These are phyloP conservation scores for Phytophthora fragariae DNA, from an alignment of 352 stramenopile genomes.

Conservation along the genomic window DNA sequence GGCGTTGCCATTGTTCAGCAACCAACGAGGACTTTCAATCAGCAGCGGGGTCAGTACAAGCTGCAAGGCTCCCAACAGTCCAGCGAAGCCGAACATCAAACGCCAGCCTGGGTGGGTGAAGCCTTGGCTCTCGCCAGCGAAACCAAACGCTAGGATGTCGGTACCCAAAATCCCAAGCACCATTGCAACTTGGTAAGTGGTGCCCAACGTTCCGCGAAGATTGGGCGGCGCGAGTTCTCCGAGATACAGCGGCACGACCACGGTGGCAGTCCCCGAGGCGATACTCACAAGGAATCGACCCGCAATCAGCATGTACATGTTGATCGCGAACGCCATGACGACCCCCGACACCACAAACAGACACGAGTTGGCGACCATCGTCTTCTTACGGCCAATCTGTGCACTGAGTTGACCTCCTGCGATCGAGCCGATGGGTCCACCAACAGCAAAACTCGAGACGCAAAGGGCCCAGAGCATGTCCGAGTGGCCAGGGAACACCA, in stretches of 20 bases:
- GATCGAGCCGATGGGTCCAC: slow-evolving; percentile 67
- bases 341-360: slow-evolving; percentile 61
- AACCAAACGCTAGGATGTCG: slow-evolving; percentile 63
- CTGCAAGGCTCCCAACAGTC: slow-evolving; percentile 60
- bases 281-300: slow-evolving; percentile 77
- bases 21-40: slow-evolving; percentile 74
- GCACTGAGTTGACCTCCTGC: slow-evolving; percentile 56
- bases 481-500: slow-evolving; percentile 70
- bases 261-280: slow-evolving; percentile 66
- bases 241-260: slow-evolving; percentile 49
- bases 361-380: slow-evolving; percentile 58
- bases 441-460: slow-evolving; percentile 70
- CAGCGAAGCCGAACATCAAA: slow-evolving; percentile 72
- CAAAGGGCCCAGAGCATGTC: slow-evolving; percentile 67
- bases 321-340: slow-evolving; percentile 62
- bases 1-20: slow-evolving; percentile 63
- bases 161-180: slow-evolving; percentile 63
- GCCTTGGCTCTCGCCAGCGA: slow-evolving; percentile 56
- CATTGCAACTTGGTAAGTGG: slow-evolving; percentile 74
- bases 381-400: slow-evolving; percentile 61
- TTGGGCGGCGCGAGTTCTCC: slow-evolving; percentile 41
- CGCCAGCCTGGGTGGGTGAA: slow-evolving; percentile 64
- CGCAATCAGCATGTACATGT: slow-evolving; percentile 77
- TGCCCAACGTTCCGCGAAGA: slow-evolving; percentile 67
- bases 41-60: slow-evolving; percentile 57